A percentile compares a stretch with the other conserved stretches of the same genome.
Evolutionary conservation across 2,329 filamentous ascomycete genomes (phyloP).

Genomic region (Fusarium sublunatum): DNA sequence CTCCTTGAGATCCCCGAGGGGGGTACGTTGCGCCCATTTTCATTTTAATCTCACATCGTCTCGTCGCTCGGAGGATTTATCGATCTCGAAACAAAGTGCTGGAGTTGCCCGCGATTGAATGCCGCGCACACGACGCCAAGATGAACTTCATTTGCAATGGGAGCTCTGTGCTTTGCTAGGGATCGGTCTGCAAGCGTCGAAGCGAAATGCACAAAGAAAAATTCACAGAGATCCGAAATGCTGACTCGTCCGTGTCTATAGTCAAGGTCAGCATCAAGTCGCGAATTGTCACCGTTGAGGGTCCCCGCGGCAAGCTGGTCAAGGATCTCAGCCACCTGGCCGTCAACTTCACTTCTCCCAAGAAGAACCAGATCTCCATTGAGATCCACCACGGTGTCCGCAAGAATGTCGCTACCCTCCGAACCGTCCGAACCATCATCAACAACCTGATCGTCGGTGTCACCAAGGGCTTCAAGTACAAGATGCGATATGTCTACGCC

Average conservation of each 20-base stretch:
- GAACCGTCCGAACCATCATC: slow-evolving; percentile 97
- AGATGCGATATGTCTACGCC: slow-evolving; percentile 99
- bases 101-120: slow-evolving; percentile 29
- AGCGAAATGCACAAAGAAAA: slow-evolving; percentile 18
- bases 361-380: slow-evolving; percentile 90
- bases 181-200: slow-evolving; percentile 11
- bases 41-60: slow-evolving; percentile 18
- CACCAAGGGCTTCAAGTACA: slow-evolving; percentile 99
- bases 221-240: slow-evolving; percentile 27
- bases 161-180: slow-evolving; percentile 7
- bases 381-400: slow-evolving; percentile 98
- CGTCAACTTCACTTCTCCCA: slow-evolving; percentile 92
- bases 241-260: slow-evolving; percentile 59
- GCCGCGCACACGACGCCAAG: slow-evolving; percentile 29
- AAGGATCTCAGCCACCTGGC: slow-evolving; percentile 98
- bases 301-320: slow-evolving; percentile 94
- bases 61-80: slow-evolving; percentile 22
- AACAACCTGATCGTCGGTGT: slow-evolving; percentile 99
- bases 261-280: slow-evolving; percentile 99
- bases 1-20: slow-evolving; percentile 94
- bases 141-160: slow-evolving; percentile 23
- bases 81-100: slow-evolving; percentile 21
- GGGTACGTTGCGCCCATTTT: slow-evolving; percentile 73
- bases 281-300: slow-evolving; percentile 95
- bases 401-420: slow-evolving; percentile 98